These are phyloP conservation scores for Magnolia officinalis DNA, from an alignment of 164 flowering plant species.

Conservation along the genomic window DNA sequence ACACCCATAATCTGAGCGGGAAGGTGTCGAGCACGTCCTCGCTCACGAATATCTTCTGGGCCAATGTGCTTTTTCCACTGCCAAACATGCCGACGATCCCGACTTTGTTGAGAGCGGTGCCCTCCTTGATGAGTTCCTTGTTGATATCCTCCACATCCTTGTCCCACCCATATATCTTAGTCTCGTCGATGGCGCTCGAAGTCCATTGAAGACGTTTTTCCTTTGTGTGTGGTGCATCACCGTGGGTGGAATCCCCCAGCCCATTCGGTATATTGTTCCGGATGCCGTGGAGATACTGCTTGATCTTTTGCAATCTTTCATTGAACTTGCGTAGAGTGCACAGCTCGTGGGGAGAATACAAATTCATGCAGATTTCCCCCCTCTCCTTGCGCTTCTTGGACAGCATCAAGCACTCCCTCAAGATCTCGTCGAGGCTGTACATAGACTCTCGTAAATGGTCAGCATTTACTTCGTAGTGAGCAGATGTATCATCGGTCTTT, in stretches of 20 bases:
- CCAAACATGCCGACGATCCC: slow-evolving; percentile 14
- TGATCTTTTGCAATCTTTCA: not conserved
- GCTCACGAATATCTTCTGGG: slow-evolving; percentile 11
- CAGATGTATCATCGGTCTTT: no score
- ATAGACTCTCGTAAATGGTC: not conserved
- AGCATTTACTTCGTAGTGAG: no score
- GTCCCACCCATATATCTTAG: slow-evolving; percentile 5
- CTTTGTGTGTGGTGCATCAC: no score
- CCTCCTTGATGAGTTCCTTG: not conserved
- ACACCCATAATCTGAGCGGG: slow-evolving; percentile 11
- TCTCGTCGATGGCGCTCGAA: not conserved
- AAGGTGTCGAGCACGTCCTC: slow-evolving; percentile 5
- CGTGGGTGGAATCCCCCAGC: not conserved
- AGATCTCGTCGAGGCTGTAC: not conserved
- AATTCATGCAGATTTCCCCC: not conserved
- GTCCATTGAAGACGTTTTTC: not conserved
- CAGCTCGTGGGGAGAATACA: not conserved
- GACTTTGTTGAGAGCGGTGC: not conserved
- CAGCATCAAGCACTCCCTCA: not conserved
- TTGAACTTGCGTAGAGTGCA: not conserved
- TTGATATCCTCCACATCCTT: not conserved
- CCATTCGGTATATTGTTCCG: not conserved
- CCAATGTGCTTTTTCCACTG: slow-evolving; percentile 11
- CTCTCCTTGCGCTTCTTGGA: not conserved
- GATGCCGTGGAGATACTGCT: not conserved